Percentiles rank a stretch among this genome's conserved stretches.
Conservation (phyloP, 192 early-diverging fungal genomes). For the Geosiphon pyriformis region DNA sequence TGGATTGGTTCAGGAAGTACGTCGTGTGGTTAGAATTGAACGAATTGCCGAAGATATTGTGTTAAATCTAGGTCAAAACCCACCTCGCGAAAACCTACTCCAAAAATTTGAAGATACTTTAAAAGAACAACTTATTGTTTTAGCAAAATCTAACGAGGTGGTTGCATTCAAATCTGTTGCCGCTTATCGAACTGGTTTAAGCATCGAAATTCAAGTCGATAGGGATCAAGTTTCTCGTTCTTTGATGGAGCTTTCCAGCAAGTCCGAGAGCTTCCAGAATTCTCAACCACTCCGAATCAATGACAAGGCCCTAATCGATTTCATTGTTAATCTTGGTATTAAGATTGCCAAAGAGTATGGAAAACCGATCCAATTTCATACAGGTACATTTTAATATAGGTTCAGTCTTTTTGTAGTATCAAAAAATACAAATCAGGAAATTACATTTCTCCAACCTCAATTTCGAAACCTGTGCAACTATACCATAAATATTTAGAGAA, state of each 20-base stretch:
- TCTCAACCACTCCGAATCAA: neutral
- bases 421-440: neutral
- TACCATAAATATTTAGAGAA: neutral
- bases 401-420: too few relatives aligned
- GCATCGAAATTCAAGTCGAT: neutral
- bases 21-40: conserved; percentile 20
- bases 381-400: too few relatives aligned
- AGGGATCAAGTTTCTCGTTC: neutral
- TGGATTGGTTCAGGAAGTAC: neutral
- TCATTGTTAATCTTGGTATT: conserved; percentile 8
- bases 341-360: conserved; percentile 7
- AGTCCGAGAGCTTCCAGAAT: neutral
- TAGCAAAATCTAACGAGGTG: conserved; percentile 7
- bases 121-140: neutral
- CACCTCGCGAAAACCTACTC: neutral
- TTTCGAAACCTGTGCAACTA: neutral
- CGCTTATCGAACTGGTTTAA: conserved; percentile 19
- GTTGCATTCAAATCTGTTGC: conserved; percentile 18
- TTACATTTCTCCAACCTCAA: neutral
- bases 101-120: neutral
- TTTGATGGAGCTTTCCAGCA: neutral
- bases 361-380: conserved; percentile 30
- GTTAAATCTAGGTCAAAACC: neutral
- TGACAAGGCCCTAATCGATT: conserved; percentile 15
- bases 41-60: conserved; percentile 7